These are phyloP conservation scores for Stemphylium vesicarium DNA, from an alignment of 2,329 filamentous ascomycete genomes.

Conservation along the genomic window DNA sequence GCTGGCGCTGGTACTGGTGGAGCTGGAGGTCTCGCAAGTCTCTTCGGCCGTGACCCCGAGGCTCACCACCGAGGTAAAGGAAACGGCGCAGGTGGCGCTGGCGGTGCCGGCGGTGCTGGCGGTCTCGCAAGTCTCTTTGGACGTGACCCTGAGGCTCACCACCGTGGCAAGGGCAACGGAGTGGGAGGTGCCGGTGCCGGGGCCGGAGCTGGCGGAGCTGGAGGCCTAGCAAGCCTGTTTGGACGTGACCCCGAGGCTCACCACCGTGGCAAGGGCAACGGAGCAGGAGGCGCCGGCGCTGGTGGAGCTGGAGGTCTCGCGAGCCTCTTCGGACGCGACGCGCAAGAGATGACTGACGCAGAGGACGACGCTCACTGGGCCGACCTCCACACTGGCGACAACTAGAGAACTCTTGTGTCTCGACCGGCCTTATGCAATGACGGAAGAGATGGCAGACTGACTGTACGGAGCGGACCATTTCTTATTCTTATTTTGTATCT, in stretches of 20 bases:
- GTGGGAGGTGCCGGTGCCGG: neutral
- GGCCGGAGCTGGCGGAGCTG: neutral
- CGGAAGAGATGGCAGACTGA: neutral
- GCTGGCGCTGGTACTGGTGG: neutral
- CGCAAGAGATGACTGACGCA: conserved; percentile 9
- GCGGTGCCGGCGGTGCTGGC: too few species aligned
- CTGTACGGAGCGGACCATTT: neutral
- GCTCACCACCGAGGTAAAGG: conserved; percentile 11
- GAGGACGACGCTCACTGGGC: conserved; percentile 18
- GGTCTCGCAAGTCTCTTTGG: neutral
- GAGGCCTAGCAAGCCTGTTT: neutral
- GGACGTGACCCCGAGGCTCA: conserved; percentile 10
- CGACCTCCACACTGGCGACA: conserved; percentile 10
- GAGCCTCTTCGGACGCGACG: neutral
- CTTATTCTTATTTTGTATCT: too few species aligned
- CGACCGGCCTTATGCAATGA: too few species aligned
- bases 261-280: conserved; percentile 26
- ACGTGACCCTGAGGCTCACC: conserved; percentile 2
- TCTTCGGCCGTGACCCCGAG: neutral
- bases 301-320: neutral
- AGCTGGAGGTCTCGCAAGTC: neutral
- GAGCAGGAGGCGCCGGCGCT: neutral
- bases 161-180: conserved; percentile 8
- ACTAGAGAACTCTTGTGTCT: too few species aligned
- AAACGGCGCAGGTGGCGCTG: neutral